These are phyloP conservation scores for Gremmenia infestans DNA, from an alignment of 2,329 filamentous ascomycete genomes.

Conservation along the genomic window DNA sequence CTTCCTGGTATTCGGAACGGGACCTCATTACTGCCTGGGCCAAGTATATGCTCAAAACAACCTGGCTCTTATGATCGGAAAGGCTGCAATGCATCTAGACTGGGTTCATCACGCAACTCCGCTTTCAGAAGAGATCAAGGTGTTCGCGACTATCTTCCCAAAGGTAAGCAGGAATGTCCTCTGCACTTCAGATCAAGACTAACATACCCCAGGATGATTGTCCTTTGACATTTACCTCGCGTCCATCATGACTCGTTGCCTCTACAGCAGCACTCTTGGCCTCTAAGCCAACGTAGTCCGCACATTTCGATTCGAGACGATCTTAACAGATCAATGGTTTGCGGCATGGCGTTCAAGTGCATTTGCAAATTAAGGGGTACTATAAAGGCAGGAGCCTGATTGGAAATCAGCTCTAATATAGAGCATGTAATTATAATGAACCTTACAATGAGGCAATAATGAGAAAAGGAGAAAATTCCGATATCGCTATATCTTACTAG, in stretches of 20 bases:
- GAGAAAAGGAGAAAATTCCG: background rate
- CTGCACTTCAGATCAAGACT: slow-evolving; percentile 12
- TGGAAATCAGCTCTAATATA: background rate
- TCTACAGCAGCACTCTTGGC: background rate
- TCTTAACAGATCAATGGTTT: background rate
- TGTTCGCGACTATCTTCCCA: slow-evolving; percentile 97
- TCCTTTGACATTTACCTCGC: slow-evolving; percentile 61
- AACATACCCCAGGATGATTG: slow-evolving; percentile 65
- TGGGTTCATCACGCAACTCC: slow-evolving; percentile 87
- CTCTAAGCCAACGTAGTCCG: background rate
- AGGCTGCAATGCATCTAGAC: slow-evolving; percentile 79
- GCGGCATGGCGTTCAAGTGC: background rate
- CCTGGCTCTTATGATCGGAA: slow-evolving; percentile 83
- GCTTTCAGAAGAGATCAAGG: slow-evolving; percentile 87
- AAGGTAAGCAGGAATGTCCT: slow-evolving; percentile 55
- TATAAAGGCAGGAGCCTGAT: background rate
- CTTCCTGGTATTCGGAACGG: slow-evolving; percentile 92
- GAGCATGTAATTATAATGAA: background rate
- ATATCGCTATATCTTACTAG: background rate
- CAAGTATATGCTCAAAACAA: slow-evolving; percentile 89
- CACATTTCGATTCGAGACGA: background rate
- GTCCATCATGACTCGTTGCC: slow-evolving; percentile 6
- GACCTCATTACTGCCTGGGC: slow-evolving; percentile 93
- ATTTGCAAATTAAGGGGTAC: background rate
- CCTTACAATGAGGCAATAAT: background rate